These are phyloP conservation scores for Ceratocystis papillata DNA, from an alignment of 2,329 filamentous ascomycete genomes.

Conservation along the genomic window DNA sequence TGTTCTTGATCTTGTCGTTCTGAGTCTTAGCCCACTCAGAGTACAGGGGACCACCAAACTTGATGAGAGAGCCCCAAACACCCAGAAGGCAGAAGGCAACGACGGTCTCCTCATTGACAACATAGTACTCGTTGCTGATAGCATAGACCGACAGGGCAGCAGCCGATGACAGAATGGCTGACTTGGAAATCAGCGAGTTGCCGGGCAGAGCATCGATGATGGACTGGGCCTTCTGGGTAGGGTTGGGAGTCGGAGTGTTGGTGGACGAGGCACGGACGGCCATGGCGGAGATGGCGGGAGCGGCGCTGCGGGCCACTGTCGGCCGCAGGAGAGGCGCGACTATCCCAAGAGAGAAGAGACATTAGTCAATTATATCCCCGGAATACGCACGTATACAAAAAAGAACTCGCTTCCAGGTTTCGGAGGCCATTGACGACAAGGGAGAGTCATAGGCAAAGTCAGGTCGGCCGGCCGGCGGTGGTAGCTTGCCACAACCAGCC, in stretches of 20 bases:
- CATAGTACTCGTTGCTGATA: conserved; percentile 99
- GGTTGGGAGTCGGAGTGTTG: conserved; percentile 73
- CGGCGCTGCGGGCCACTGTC: conserved; percentile 60
- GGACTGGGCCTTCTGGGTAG: conserved; percentile 93
- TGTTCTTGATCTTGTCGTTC: conserved; percentile 83
- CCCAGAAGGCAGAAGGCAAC: conserved; percentile 85
- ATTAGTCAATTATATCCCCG: conserved; percentile 14
- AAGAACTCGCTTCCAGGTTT: background rate
- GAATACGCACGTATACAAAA: background rate
- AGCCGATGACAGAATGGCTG: conserved; percentile 86
- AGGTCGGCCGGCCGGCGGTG: too few relatives aligned
- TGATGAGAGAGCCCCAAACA: conserved; percentile 85
- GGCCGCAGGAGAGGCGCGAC: conserved; percentile 87
- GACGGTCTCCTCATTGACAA: conserved; percentile 97
- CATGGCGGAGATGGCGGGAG: conserved; percentile 63
- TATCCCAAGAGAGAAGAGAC: conserved; percentile 32
- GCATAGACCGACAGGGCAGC: conserved; percentile 86
- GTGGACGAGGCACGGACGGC: conserved; percentile 46
- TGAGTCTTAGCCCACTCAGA: conserved; percentile 82
- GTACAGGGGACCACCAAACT: conserved; percentile 88
- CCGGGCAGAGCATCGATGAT: conserved; percentile 89
- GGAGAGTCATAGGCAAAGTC: too few relatives aligned
- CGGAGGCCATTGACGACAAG: background rate
- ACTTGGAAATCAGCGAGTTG: conserved; percentile 87
- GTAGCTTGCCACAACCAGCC: too few relatives aligned